phyloP scores from a whole-genome alignment of 23 red algal genomes.

The Gracilaria vermiculophylla region DNA sequence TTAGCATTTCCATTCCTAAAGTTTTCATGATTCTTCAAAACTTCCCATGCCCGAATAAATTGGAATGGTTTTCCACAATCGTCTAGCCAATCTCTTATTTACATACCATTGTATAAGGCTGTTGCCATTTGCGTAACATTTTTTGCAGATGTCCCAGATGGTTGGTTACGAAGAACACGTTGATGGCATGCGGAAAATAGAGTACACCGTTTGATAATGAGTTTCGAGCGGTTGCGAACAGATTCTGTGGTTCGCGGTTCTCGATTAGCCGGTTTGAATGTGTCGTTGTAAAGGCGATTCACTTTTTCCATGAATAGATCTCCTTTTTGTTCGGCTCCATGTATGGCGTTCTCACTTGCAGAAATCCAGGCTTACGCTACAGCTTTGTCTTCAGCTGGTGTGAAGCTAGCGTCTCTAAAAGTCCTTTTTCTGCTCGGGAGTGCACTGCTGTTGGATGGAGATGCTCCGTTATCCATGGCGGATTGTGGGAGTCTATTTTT shows the following conservation, averaged over 20 bases:
- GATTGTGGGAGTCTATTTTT: too few species aligned
- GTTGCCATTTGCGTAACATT: slow-evolving; percentile 14
- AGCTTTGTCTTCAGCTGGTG: not conserved
- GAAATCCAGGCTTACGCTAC: not conserved
- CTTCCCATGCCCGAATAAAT: slow-evolving; percentile 6
- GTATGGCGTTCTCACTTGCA: not conserved
- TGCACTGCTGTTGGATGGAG: too few species aligned
- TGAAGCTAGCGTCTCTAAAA: too few species aligned
- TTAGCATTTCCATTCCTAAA: not conserved
- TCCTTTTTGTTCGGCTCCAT: not conserved
- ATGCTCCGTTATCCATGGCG: too few species aligned
- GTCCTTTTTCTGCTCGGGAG: too few species aligned
- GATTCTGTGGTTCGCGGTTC: not conserved
- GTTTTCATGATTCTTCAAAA: slow-evolving; percentile 14
- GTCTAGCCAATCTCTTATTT: not conserved
- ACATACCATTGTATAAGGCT: not conserved
- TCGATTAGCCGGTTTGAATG: not conserved
- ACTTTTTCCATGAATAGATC: not conserved
- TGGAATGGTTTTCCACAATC: slow-evolving; percentile 29
- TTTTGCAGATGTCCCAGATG: slow-evolving; percentile 1
- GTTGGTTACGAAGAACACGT: not conserved
- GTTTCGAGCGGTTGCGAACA: not conserved
- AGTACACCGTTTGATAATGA: not conserved
- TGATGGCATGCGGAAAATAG: not conserved
- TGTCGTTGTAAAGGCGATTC: not conserved